A percentile compares a stretch with the other conserved stretches of the same genome.
Conservation (phyloP, 2,329 filamentous ascomycete genomes). For the Aspergillus costaricaensis region DNA sequence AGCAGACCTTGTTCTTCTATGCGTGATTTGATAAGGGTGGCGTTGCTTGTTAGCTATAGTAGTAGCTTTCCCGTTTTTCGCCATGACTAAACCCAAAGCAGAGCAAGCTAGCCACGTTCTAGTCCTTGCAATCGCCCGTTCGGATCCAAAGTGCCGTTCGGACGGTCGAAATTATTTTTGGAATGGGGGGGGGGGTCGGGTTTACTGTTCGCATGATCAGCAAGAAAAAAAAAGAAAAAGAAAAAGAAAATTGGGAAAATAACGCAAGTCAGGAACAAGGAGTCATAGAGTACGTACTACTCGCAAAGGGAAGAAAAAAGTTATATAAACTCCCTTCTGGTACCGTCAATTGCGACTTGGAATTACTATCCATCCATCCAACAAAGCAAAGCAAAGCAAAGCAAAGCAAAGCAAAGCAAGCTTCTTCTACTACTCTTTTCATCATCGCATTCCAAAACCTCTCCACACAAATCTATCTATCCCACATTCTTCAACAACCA, state of each 20-base stretch:
- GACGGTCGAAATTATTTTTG: background rate
- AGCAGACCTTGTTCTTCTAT: background rate
- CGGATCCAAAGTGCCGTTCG: background rate
- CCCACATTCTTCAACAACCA: background rate
- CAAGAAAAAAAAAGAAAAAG: background rate
- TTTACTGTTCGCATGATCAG: background rate
- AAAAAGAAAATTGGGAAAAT: too few species aligned
- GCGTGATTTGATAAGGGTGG: constrained; percentile 5
- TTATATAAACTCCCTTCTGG: background rate
- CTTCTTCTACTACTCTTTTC: background rate
- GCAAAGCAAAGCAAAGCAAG: background rate
- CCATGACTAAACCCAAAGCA: background rate
- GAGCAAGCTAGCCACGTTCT: background rate
- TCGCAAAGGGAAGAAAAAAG: background rate
- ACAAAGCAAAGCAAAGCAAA: background rate
- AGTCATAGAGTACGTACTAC: background rate
- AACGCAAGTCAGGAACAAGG: too few species aligned
- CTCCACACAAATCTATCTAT: too few species aligned
- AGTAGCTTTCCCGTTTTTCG: too few species aligned
- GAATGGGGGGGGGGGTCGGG: background rate
- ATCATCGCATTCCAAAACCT: background rate
- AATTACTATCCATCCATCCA: background rate
- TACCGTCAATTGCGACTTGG: background rate
- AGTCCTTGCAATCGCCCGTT: background rate
- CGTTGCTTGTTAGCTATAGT: background rate